A percentile compares a stretch with the other conserved stretches of the same genome.
phyloP scores from a whole-genome alignment of 2,329 filamentous ascomycete genomes.

The Paecilomyces dactylethromorphus region DNA sequence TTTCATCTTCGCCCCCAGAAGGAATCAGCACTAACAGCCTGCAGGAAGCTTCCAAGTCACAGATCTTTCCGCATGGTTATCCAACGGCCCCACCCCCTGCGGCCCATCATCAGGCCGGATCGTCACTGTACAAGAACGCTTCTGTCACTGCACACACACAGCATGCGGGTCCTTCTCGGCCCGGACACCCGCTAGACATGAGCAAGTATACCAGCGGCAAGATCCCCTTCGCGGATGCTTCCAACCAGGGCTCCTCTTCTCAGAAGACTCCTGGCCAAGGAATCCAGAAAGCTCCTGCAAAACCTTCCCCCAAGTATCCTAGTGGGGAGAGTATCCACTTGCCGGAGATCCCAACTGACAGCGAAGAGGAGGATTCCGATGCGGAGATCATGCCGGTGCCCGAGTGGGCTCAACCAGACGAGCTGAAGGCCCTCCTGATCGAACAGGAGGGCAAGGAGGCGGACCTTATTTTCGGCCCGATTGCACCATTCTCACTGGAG shows the following conservation, averaged over 20 bases:
- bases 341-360: slow-evolving; percentile 92
- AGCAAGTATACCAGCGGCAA: slow-evolving; percentile 81
- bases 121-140: slow-evolving; percentile 29
- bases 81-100: slow-evolving; percentile 19
- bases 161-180: slow-evolving; percentile 51
- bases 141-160: slow-evolving; percentile 40
- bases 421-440: slow-evolving; percentile 67
- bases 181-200: slow-evolving; percentile 70
- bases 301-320: slow-evolving; percentile 76
- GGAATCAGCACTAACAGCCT: neutral
- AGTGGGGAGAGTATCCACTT: slow-evolving; percentile 87
- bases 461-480: slow-evolving; percentile 88
- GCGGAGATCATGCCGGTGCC: slow-evolving; percentile 58
- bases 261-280: slow-evolving; percentile 65
- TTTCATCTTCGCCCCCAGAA: neutral
- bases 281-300: slow-evolving; percentile 34
- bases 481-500: slow-evolving; percentile 85
- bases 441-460: slow-evolving; percentile 67
- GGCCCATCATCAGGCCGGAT: slow-evolving; percentile 20
- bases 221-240: slow-evolving; percentile 77
- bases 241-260: slow-evolving; percentile 44
- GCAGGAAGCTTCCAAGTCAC: slow-evolving; percentile 30
- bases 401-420: slow-evolving; percentile 83
- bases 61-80: slow-evolving; percentile 33
- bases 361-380: slow-evolving; percentile 74